These are phyloP conservation scores for Arthroderma sp. DNA, from an alignment of 2,329 filamentous ascomycete species.

Conservation along the genomic window DNA sequence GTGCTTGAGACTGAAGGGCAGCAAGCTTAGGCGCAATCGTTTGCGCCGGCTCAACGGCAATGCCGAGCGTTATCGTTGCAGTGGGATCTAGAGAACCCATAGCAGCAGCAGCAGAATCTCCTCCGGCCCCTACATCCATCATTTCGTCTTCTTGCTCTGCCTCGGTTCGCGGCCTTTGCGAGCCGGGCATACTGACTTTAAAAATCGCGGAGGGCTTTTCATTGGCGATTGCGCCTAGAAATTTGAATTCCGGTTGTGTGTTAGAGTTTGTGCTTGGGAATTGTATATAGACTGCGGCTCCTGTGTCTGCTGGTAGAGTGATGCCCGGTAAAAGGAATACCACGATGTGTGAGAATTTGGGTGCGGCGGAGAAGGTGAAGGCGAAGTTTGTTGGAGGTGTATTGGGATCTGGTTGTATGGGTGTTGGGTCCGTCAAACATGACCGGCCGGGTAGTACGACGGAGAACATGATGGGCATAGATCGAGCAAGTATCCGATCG, in stretches of 20 bases:
- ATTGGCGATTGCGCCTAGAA: constrained; percentile 77
- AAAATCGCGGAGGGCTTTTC: constrained; percentile 91
- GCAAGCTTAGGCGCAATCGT: constrained; percentile 59
- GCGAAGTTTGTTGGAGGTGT: constrained; percentile 49
- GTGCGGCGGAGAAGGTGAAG: constrained; percentile 51
- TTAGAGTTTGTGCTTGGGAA: constrained; percentile 37
- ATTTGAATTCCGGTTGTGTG: constrained; percentile 50
- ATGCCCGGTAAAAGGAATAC: constrained; percentile 77
- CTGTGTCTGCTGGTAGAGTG: constrained; percentile 57
- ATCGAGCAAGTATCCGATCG: no score
- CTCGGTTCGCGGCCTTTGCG: constrained; percentile 15
- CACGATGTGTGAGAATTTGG: constrained; percentile 59
- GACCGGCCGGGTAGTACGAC: constrained; percentile 49
- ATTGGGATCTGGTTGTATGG: constrained; percentile 38
- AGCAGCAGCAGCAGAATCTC: constrained; percentile 12
- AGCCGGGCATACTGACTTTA: constrained; percentile 43
- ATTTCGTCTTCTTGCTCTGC: constrained; percentile 29
- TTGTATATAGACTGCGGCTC: constrained; percentile 82
- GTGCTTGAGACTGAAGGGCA: constrained; percentile 35
- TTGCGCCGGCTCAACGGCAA: constrained; percentile 64
- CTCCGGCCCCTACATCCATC: constrained; percentile 33
- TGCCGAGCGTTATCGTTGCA: constrained; percentile 58
- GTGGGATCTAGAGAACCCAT: constrained; percentile 15
- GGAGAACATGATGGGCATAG: constrained; percentile 39
- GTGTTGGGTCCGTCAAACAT: constrained; percentile 42